A percentile compares a stretch with the other conserved stretches of the same genome.
These are phyloP conservation scores for Aspergillus flavus DNA, from an alignment of 2,329 filamentous ascomycete species.

Conservation along the genomic window DNA sequence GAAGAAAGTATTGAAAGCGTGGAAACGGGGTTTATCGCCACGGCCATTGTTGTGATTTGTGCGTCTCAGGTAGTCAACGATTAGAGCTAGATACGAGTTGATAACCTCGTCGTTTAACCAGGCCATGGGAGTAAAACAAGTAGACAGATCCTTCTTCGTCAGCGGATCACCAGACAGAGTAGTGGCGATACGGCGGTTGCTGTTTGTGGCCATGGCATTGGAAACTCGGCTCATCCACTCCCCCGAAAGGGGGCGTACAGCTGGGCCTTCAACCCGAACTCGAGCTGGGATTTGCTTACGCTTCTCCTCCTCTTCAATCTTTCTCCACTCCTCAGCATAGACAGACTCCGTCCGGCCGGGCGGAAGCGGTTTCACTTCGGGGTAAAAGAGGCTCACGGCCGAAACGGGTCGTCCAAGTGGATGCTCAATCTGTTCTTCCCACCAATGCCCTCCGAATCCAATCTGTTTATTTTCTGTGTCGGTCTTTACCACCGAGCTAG, in stretches of 20 bases:
- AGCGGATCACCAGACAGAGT: slow-evolving; percentile 40
- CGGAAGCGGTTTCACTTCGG: slow-evolving; percentile 25
- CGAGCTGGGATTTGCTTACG: slow-evolving; percentile 24
- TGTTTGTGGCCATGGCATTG: slow-evolving; percentile 30
- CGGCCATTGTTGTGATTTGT: slow-evolving; percentile 36
- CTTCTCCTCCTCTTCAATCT: slow-evolving; percentile 28
- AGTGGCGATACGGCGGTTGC: slow-evolving; percentile 31
- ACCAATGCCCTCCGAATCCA: slow-evolving; percentile 23
- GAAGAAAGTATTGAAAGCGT: slow-evolving; percentile 51
- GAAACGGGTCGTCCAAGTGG: slow-evolving; percentile 32
- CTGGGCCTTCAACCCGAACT: slow-evolving; percentile 29
- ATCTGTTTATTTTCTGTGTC: slow-evolving; percentile 4
- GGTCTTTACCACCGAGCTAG: background rate
- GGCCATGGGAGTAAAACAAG: slow-evolving; percentile 36
- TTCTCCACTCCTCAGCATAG: slow-evolving; percentile 30
- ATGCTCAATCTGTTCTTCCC: slow-evolving; percentile 19
- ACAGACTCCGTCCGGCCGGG: slow-evolving; percentile 32
- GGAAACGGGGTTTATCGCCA: slow-evolving; percentile 41
- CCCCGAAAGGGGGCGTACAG: slow-evolving; percentile 37
- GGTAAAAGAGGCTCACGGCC: slow-evolving; percentile 32
- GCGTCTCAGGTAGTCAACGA: slow-evolving; percentile 42
- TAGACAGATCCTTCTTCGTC: slow-evolving; percentile 39
- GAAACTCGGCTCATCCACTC: slow-evolving; percentile 41
- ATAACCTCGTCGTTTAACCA: slow-evolving; percentile 53
- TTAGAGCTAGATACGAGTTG: slow-evolving; percentile 48